These are phyloP conservation scores for Amphicarpaea edgeworthii DNA, from an alignment of 306 rosid genomes.

Conservation along the genomic window DNA sequence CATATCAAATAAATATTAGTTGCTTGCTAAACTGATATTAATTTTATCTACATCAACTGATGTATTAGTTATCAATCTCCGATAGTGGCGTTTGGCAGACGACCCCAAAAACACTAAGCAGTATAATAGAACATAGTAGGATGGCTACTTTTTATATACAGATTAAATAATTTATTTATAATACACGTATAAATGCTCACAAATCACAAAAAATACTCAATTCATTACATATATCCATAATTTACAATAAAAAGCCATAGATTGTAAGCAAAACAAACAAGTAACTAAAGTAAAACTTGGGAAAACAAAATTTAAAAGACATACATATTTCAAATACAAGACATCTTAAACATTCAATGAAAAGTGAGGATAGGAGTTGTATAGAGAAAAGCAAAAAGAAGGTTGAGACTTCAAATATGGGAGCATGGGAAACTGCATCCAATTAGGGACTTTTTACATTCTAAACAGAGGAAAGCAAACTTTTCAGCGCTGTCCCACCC, in stretches of 20 bases:
- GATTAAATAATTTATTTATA: background rate
- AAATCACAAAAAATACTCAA: background rate
- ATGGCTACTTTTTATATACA: background rate
- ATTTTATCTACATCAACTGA: slow-evolving; percentile 32
- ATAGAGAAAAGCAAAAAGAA: background rate
- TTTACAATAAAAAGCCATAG: background rate
- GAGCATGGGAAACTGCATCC: background rate
- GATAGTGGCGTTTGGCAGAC: background rate
- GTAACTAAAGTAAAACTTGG: background rate
- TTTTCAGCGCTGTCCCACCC: too few relatives aligned
- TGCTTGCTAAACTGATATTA: background rate
- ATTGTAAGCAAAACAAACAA: background rate
- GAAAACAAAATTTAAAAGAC: background rate
- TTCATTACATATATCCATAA: background rate
- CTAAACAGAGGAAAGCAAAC: background rate
- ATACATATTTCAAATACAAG: background rate
- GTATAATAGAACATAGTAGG: background rate
- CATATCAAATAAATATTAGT: slow-evolving; percentile 25
- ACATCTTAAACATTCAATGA: slow-evolving; percentile 1
- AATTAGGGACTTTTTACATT: background rate
- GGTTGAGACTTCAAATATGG: background rate
- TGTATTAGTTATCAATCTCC: background rate
- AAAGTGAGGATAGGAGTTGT: background rate
- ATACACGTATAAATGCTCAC: background rate
- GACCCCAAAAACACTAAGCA: background rate